A percentile compares a stretch with the other conserved stretches of the same genome.
These are phyloP conservation scores for Malus domestica DNA, from an alignment of 306 rosid species.

Conservation along the genomic window DNA sequence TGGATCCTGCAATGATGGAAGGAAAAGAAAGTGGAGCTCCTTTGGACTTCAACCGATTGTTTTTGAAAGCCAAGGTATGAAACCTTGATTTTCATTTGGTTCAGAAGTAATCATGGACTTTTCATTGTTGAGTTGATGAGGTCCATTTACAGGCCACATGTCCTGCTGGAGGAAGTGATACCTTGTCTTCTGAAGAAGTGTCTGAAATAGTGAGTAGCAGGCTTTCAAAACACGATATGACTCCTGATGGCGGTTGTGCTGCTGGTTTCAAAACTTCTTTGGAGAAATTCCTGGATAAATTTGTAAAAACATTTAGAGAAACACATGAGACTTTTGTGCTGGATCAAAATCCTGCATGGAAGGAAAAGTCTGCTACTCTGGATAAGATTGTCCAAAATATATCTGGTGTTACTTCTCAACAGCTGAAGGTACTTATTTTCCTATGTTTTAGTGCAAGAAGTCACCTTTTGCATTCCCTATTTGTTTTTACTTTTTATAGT, in stretches of 20 bases:
- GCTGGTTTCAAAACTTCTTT: conserved; percentile 47
- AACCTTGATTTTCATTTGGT: conserved; percentile 12
- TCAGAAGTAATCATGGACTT: conserved; percentile 2
- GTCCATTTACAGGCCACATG: conserved; percentile 54
- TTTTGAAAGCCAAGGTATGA: conserved; percentile 70
- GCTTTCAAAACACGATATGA: conserved; percentile 45
- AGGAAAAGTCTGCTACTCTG: conserved; percentile 26
- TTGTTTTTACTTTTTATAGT: not conserved
- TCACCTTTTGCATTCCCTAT: not conserved
- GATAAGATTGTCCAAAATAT: conserved; percentile 48
- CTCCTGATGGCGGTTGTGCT: conserved; percentile 53
- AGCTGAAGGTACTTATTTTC: conserved; percentile 61
- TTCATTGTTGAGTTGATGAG: not conserved
- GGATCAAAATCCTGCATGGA: conserved; percentile 10
- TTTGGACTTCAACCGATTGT: conserved; percentile 67
- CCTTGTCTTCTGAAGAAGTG: conserved; percentile 56
- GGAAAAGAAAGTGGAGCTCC: conserved; percentile 72
- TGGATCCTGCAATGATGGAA: conserved; percentile 97
- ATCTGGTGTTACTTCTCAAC: conserved; percentile 58
- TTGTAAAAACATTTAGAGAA: conserved; percentile 23
- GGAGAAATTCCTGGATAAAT: conserved; percentile 43
- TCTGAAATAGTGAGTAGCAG: conserved; percentile 44
- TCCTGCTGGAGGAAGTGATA: conserved; percentile 45
- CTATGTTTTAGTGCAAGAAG: not conserved
- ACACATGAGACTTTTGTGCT: conserved; percentile 19